Evolutionary conservation across 1,284 basidiomycete genomes (phyloP).

Genomic region (Exsudoporus floridanus): DNA sequence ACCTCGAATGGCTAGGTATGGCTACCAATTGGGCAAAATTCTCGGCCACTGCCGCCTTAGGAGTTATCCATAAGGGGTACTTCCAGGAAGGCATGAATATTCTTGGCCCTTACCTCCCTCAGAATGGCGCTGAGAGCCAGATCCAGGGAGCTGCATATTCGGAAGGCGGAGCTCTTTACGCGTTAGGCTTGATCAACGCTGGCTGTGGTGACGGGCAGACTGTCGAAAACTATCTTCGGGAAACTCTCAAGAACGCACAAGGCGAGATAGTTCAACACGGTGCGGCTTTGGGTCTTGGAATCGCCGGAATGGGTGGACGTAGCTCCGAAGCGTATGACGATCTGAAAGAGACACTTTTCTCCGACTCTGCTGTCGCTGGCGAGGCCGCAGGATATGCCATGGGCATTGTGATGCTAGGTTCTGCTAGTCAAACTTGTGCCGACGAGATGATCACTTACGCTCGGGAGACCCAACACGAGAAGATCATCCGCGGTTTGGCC

Average conservation of each 20-base stretch:
- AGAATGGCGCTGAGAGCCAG: constrained; percentile 67
- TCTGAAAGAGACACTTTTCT: constrained; percentile 84
- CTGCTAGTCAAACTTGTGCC: constrained; percentile 72
- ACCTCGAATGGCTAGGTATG: constrained; percentile 91
- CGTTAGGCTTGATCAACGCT: constrained; percentile 91
- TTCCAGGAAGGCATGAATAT: constrained; percentile 90
- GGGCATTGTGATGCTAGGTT: constrained; percentile 95
- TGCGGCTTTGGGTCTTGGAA: constrained; percentile 89
- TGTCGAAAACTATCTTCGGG: constrained; percentile 72
- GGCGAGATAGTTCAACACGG: constrained; percentile 93
- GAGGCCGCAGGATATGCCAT: constrained; percentile 94
- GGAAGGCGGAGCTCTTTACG: constrained; percentile 92
- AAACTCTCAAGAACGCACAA: constrained; percentile 69
- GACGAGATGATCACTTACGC: constrained; percentile 95
- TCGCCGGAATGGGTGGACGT: constrained; percentile 89
- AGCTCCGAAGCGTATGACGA: constrained; percentile 89
- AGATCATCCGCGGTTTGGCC: constrained; percentile 93
- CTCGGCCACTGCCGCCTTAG: constrained; percentile 90
- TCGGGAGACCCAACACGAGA: constrained; percentile 95
- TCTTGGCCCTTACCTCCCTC: constrained; percentile 90
- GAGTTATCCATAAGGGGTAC: constrained; percentile 95
- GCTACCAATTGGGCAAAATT: constrained; percentile 98
- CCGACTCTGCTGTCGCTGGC: constrained; percentile 90
- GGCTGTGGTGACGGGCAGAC: constrained; percentile 74
- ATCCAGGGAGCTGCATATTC: constrained; percentile 79